These are phyloP conservation scores for Trichoderma pleuroti DNA, from an alignment of 2,329 filamentous ascomycete genomes.

Conservation along the genomic window DNA sequence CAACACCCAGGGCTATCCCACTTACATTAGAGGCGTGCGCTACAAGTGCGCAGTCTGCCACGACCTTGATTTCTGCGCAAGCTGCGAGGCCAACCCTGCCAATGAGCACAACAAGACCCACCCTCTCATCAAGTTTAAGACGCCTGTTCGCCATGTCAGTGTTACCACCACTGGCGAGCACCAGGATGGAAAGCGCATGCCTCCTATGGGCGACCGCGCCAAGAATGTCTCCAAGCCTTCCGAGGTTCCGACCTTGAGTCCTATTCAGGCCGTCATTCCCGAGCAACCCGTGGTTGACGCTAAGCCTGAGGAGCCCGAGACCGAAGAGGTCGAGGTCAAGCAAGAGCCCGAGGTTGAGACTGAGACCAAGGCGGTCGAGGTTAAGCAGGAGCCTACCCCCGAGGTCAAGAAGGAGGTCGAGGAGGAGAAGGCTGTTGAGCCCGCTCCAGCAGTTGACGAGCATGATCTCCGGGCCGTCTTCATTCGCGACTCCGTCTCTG, in stretches of 20 bases:
- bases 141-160: slow-evolving; percentile 80
- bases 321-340: slow-evolving; percentile 33
- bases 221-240: slow-evolving; percentile 47
- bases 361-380: neutral
- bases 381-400: slow-evolving; percentile 18
- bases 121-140: slow-evolving; percentile 95
- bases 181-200: slow-evolving; percentile 59
- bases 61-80: slow-evolving; percentile 91
- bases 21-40: slow-evolving; percentile 79
- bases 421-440: slow-evolving; percentile 25
- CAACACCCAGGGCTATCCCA: slow-evolving; percentile 48
- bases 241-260: slow-evolving; percentile 41
- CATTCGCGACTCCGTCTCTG: slow-evolving; percentile 71
- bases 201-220: slow-evolving; percentile 65
- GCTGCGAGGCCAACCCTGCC: slow-evolving; percentile 81
- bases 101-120: slow-evolving; percentile 94
- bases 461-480: slow-evolving; percentile 57
- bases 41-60: slow-evolving; percentile 98
- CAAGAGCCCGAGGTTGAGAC: neutral
- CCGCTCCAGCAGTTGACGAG: slow-evolving; percentile 24
- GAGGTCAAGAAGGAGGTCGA: slow-evolving; percentile 25
- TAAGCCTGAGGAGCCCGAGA: slow-evolving; percentile 52
- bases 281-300: slow-evolving; percentile 73
- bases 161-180: slow-evolving; percentile 83
- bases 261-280: slow-evolving; percentile 45